Conservation (phyloP, 768 basidiomycete species). For the Inosperma sp. region DNA sequence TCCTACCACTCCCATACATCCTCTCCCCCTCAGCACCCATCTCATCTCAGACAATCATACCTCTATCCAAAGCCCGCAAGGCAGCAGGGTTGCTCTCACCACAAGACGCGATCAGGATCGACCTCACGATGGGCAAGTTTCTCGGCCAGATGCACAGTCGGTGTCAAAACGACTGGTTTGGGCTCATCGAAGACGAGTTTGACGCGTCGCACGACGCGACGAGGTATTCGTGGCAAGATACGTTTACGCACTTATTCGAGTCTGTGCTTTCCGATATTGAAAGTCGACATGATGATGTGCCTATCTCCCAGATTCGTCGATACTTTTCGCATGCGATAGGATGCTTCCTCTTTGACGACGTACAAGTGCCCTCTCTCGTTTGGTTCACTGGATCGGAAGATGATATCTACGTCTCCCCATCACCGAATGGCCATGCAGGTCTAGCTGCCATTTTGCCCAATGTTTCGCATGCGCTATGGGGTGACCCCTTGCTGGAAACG, state of each 20-base stretch:
- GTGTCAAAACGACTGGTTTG: conserved; percentile 78
- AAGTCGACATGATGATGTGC: conserved; percentile 25
- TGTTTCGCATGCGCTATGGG: conserved; percentile 60
- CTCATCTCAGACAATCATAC: conserved; percentile 29
- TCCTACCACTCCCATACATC: conserved; percentile 49
- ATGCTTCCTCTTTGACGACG: conserved; percentile 73
- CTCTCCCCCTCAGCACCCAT: conserved; percentile 42
- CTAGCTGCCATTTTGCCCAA: conserved; percentile 48
- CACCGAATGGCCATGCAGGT: conserved; percentile 21
- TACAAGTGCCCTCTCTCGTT: conserved; percentile 62
- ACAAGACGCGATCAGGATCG: conserved; percentile 42
- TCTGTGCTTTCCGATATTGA: conserved; percentile 45
- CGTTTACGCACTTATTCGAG: conserved; percentile 60
- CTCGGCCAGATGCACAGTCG: conserved; percentile 58
- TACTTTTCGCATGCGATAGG: conserved; percentile 67
- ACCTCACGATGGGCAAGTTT: conserved; percentile 57
- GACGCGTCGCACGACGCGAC: conserved; percentile 29
- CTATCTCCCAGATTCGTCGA: conserved; percentile 42
- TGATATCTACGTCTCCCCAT: conserved; percentile 49
- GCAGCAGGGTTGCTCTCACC: conserved; percentile 30
- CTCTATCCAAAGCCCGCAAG: conserved; percentile 37
- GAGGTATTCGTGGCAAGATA: conserved; percentile 72
- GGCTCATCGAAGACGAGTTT: conserved; percentile 35
- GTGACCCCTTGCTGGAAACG: conserved; percentile 69
- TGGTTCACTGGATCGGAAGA: conserved; percentile 59